Conservation (phyloP, 2,329 filamentous ascomycete genomes). For the Fusarium caatingaense region DNA sequence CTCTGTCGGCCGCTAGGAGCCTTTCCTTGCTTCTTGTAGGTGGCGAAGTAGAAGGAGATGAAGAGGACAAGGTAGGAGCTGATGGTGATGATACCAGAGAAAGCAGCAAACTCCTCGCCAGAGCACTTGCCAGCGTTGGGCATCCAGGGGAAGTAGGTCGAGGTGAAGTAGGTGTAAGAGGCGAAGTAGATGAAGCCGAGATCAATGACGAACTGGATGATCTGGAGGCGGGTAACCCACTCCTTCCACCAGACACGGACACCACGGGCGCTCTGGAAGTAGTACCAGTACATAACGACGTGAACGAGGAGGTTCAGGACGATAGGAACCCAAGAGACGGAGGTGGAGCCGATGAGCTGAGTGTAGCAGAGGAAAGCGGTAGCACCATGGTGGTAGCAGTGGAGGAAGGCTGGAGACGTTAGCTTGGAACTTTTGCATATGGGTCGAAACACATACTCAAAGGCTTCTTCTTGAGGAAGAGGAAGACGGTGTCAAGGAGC, state of each 20-base stretch:
- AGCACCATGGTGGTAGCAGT: conserved; percentile 98
- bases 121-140: conserved; percentile 89
- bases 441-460: conserved; percentile 63
- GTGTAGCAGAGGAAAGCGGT: conserved; percentile 98
- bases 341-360: conserved; percentile 90
- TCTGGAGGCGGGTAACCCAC: conserved; percentile 98
- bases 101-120: conserved; percentile 95
- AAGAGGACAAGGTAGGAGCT: conserved; percentile 97
- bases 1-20: conserved; percentile 83
- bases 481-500: conserved; percentile 93
- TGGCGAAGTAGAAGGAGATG: conserved; percentile 98
- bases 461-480: conserved; percentile 99
- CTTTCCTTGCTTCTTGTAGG: conserved; percentile 90
- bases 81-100: conserved; percentile 90
- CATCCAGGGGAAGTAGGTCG: conserved; percentile 86
- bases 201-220: conserved; percentile 96
- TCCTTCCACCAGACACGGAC: conserved; percentile 99
- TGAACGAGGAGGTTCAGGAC: conserved; percentile 92
- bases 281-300: conserved; percentile 99
- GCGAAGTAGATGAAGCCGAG: conserved; percentile 98
- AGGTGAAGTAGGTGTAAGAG: conserved; percentile 98
- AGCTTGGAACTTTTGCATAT: conserved; percentile 36
- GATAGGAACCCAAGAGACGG: conserved; percentile 96
- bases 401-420: conserved; percentile 80
- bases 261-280: conserved; percentile 97